Evolutionary conservation across 2,329 filamentous ascomycete species (phyloP).

Genomic region (Scleromitrula shiraiana): DNA sequence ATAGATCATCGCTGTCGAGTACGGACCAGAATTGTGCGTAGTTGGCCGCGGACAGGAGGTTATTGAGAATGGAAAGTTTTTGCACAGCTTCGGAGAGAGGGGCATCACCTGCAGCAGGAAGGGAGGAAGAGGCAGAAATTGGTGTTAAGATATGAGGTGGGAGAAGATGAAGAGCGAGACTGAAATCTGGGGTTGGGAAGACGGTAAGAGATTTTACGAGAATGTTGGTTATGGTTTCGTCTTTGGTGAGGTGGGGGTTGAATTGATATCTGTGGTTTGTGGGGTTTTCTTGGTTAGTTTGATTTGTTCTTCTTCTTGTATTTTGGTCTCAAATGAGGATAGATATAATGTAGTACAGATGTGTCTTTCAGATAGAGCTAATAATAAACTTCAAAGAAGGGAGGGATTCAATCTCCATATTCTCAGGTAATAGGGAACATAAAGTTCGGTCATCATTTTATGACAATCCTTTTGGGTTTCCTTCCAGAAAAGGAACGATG

Average conservation of each 20-base stretch:
- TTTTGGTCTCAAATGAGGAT: slow-evolving; percentile 10
- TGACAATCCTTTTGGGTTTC: slow-evolving; percentile 12
- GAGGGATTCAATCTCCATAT: slow-evolving; percentile 48
- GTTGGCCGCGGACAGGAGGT: slow-evolving; percentile 80
- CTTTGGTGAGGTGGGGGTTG: slow-evolving; percentile 94
- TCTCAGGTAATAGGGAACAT: slow-evolving; percentile 99
- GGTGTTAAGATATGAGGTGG: slow-evolving; percentile 70
- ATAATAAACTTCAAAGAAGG: slow-evolving; percentile 61
- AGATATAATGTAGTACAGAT: not conserved
- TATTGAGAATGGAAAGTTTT: slow-evolving; percentile 60
- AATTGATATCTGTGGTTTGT: slow-evolving; percentile 82
- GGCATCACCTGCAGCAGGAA: slow-evolving; percentile 51
- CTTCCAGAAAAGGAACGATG: not conserved
- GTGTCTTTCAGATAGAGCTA: slow-evolving; percentile 66
- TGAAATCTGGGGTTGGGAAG: slow-evolving; percentile 94
- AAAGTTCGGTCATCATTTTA: slow-evolving; percentile 65
- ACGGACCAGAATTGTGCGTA: slow-evolving; percentile 92
- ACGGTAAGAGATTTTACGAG: slow-evolving; percentile 96
- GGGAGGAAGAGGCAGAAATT: slow-evolving; percentile 39
- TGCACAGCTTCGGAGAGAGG: slow-evolving; percentile 75
- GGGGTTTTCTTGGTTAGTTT: slow-evolving; percentile 1
- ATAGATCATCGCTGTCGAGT: slow-evolving; percentile 87
- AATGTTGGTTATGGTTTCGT: slow-evolving; percentile 97
- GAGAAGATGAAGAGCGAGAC: slow-evolving; percentile 86
- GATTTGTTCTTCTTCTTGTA: not conserved